Conservation (phyloP, 2,329 filamentous ascomycete genomes). For the Verticillium nonalfalfae region DNA sequence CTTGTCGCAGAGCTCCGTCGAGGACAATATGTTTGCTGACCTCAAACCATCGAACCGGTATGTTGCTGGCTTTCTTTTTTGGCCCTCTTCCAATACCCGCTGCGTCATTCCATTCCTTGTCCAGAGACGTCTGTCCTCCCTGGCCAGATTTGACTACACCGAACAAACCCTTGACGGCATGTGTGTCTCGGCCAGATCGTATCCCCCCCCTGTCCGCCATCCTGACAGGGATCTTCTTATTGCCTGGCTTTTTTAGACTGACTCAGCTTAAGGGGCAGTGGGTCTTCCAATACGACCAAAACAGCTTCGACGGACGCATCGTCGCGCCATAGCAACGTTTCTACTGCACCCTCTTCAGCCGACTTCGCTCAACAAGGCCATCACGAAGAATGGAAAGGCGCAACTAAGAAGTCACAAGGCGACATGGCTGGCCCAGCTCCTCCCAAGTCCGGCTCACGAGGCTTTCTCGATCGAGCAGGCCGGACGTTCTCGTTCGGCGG, state of each 20-base stretch:
- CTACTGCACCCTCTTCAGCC: constrained; percentile 54
- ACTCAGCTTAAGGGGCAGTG: constrained; percentile 45
- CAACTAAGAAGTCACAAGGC: constrained; percentile 28
- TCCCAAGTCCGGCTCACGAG: constrained; percentile 37
- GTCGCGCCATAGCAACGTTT: constrained; percentile 55
- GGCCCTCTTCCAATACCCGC: constrained; percentile 4
- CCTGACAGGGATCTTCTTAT: constrained; percentile 4
- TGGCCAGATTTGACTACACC: neutral
- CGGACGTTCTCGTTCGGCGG: constrained; percentile 56
- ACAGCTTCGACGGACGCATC: constrained; percentile 54
- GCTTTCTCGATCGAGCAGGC: constrained; percentile 49
- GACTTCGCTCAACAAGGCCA: constrained; percentile 28
- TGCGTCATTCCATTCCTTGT: neutral
- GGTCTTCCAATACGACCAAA: constrained; percentile 56
- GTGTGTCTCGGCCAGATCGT: constrained; percentile 4
- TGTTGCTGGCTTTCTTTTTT: constrained; percentile 21
- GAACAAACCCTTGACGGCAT: neutral
- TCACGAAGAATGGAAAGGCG: constrained; percentile 32
- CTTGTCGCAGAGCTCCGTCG: constrained; percentile 27
- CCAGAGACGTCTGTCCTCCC: neutral
- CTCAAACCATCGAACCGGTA: constrained; percentile 50
- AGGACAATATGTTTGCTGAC: constrained; percentile 53
- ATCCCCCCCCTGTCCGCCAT: constrained; percentile 4
- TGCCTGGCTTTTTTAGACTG: constrained; percentile 17
- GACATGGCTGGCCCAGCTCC: constrained; percentile 32